Percentiles rank a stretch among this genome's conserved stretches.
phyloP scores from a whole-genome alignment of 352 stramenopile species.

The Phytophthora hybrid region DNA sequence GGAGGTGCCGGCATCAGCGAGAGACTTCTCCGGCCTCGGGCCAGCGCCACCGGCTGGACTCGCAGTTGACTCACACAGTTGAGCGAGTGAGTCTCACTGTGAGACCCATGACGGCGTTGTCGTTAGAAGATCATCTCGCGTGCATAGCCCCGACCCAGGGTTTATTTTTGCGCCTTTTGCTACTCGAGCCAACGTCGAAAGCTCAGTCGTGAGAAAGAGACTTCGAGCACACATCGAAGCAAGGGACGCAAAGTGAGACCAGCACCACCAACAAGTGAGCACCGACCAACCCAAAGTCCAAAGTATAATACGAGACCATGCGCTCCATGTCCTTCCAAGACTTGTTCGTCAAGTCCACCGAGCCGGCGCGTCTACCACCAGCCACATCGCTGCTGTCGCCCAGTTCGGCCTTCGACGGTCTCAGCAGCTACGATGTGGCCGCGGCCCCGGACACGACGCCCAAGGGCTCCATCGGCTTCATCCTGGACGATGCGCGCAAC shows the following conservation, averaged over 20 bases:
- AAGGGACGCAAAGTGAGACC: conserved; percentile 7
- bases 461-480: conserved; percentile 46
- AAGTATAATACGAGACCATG: conserved; percentile 10
- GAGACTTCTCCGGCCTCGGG: conserved; percentile 14
- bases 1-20: conserved; percentile 15
- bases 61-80: too few species aligned
- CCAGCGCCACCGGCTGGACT: not conserved
- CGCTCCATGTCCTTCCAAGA: conserved; percentile 44
- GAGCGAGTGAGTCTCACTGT: not conserved
- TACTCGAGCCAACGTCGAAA: conserved; percentile 16
- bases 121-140: not conserved
- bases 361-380: conserved; percentile 12
- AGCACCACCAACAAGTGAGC: too few species aligned
- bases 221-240: conserved; percentile 17
- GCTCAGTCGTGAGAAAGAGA: conserved; percentile 29
- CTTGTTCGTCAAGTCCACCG: conserved; percentile 28
- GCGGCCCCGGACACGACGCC: conserved; percentile 10
- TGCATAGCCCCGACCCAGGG: conserved; percentile 6
- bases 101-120: not conserved
- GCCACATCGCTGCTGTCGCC: conserved; percentile 24
- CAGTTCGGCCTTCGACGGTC: conserved; percentile 15
- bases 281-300: not conserved
- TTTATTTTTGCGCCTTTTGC: conserved; percentile 22
- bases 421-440: not conserved
- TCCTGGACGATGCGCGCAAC: conserved; percentile 32